A percentile compares a stretch with the other conserved stretches of the same genome.
Conservation (phyloP, 106 monocot species). For the Chionographis japonica region DNA sequence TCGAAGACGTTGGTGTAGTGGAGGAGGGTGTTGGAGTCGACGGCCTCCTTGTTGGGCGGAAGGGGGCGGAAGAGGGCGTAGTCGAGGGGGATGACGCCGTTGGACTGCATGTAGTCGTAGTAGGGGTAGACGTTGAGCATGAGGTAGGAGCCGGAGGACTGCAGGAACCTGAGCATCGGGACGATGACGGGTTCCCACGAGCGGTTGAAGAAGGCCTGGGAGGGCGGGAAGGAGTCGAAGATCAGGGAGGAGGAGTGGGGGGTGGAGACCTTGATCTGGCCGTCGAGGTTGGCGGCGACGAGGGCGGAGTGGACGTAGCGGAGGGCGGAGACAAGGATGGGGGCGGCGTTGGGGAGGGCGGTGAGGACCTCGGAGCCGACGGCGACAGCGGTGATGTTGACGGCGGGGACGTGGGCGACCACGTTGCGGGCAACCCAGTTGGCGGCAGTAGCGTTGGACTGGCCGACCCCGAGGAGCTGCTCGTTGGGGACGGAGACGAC, state of each 20-base stretch:
- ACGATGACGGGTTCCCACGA: slow-evolving; percentile 58
- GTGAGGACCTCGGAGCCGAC: slow-evolving; percentile 87
- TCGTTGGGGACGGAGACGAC: slow-evolving; percentile 87
- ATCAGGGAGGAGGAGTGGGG: slow-evolving; percentile 91
- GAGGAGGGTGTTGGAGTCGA: slow-evolving; percentile 89
- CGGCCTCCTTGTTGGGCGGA: slow-evolving; percentile 94
- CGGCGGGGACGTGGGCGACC: slow-evolving; percentile 70
- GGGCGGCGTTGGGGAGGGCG: slow-evolving; percentile 82
- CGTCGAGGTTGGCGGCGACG: slow-evolving; percentile 81
- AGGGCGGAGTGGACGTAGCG: slow-evolving; percentile 87
- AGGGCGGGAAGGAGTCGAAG: slow-evolving; percentile 94
- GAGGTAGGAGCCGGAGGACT: slow-evolving; percentile 60
- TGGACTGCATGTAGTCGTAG: slow-evolving; percentile 94
- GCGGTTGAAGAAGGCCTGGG: slow-evolving; percentile 98
- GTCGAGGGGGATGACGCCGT: slow-evolving; percentile 87
- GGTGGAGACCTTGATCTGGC: slow-evolving; percentile 74
- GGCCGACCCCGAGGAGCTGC: slow-evolving; percentile 84
- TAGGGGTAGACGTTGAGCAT: slow-evolving; percentile 98
- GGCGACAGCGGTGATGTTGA: slow-evolving; percentile 80
- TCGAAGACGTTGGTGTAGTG: slow-evolving; percentile 99
- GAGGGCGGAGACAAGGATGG: slow-evolving; percentile 69
- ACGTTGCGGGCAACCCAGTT: slow-evolving; percentile 90
- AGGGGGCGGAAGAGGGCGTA: slow-evolving; percentile 95
- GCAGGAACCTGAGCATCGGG: slow-evolving; percentile 87
- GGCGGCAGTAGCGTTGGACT: slow-evolving; percentile 91